A percentile compares a stretch with the other conserved stretches of the same genome.
Conservation (phyloP, 306 rosid species). For the Vachellia pachyceras region DNA sequence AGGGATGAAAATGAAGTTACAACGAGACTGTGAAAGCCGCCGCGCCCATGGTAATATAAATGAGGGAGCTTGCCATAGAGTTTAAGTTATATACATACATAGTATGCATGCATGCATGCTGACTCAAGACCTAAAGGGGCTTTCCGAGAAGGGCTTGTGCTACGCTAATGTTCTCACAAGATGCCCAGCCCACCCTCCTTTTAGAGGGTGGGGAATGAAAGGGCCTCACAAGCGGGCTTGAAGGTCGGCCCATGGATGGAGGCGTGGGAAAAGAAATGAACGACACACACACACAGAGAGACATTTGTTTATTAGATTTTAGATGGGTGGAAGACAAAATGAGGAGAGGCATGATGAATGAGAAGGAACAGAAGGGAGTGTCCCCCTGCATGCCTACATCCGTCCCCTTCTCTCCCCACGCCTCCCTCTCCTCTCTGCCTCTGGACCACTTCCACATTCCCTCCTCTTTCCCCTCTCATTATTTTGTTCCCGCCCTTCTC, state of each 20-base stretch:
- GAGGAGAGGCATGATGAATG: constrained; percentile 43
- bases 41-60: too few species aligned
- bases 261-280: background rate
- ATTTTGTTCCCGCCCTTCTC: background rate
- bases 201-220: too few species aligned
- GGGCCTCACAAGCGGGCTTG: background rate
- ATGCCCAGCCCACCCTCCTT: too few species aligned
- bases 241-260: constrained; percentile 15
- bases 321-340: constrained; percentile 53
- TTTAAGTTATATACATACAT: too few species aligned
- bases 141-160: too few species aligned
- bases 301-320: too few species aligned
- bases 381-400: constrained; percentile 74
- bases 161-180: too few species aligned
- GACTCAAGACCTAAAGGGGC: too few species aligned
- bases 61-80: too few species aligned
- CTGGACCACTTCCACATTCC: constrained; percentile 10
- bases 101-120: too few species aligned
- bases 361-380: constrained; percentile 59
- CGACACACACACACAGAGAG: background rate
- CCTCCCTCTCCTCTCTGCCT: constrained; percentile 23
- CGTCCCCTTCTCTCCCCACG: constrained; percentile 65
- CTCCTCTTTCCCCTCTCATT: background rate
- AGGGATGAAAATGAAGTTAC: too few species aligned
- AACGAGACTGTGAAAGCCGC: too few species aligned